Base-by-base conservation (phyloP, 139 green algal species). In the Chara braunii region DNA sequence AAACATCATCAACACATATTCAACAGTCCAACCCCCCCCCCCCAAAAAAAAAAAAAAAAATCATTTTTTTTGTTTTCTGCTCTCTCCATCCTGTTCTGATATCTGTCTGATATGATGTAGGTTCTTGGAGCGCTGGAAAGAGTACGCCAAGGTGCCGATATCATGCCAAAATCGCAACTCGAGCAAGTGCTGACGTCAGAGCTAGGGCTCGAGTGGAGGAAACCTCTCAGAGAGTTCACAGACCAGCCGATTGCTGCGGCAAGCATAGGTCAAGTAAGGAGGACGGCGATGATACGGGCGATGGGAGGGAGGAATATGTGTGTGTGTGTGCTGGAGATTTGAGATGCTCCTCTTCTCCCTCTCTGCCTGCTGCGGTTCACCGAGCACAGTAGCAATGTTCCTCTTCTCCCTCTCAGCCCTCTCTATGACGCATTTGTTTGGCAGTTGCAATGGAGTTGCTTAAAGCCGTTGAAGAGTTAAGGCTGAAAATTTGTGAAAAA, bases 161-260 rank as follows among this genome's bases (percentile, higher is more conserved):
- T 93, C 24, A 97, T 97, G 91, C 91, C 91, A 0, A 72, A 81
- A 11, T 26, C 63, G 0, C 91, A 97, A 82, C 82, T 97, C 35
- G 80, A 94, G 69, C 54, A 77, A n/a, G 71, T 85, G 53, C 60
- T 95, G 43, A 28, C n/a, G 18, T 43, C 50, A 3, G 72, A 95
- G 80, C 80, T 96, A 70, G 90, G 90, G 0, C 6, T 29, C 0
- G 77, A 85, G 37, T 96, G 90, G 89, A 3, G n/a, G 8, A 4
- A 8, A 5, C 31, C 52, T 11, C 50, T 72, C 6, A 29, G 5
- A 11, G 29, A 60, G 23, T 96, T 96, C 69, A 83, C 95, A 4
- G 79, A 75, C 44, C 55, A 79, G 67, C 91, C 91, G 0, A 65
- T 88, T 2, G 91, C 91, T 0, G 90, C 91, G 6, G 91, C 91